Base-by-base conservation (phyloP, 805 yeast species). In the Starmerella asiatica region DNA sequence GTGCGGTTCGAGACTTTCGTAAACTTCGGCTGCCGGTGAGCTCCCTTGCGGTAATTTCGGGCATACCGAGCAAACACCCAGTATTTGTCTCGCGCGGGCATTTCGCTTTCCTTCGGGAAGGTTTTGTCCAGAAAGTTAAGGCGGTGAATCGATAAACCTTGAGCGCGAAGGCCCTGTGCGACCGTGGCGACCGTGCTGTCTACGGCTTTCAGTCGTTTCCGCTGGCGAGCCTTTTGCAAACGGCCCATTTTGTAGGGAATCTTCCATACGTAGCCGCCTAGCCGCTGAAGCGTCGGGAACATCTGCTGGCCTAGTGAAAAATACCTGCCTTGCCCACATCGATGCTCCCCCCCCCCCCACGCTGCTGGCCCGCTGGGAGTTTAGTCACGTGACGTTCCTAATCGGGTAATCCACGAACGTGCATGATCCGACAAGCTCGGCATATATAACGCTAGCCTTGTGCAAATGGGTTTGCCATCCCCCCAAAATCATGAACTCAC, bases 1-100 rank as follows among this genome's bases (percentile, higher is more conserved):
- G 71, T 75, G 65, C 95, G 76, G 59, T 77, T 70, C 7, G 93
- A 73, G 46, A 74, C 58, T 64, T 78, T 84, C 39, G 96, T 85
- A 93, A 94, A 85, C 57, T 85, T 82, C 17, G 95, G 94, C 49
- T 58, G 59, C 26, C 59, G 49, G 43, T 88, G 97, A 20, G 82
- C 75, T 48, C 86, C 76, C 63, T 85, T 88, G 65, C 97, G 75
- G 62, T 88, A 91, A 17, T 76, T 77, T 53, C 69, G 74, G 12
- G 76, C 70, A 52, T 75, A 75, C 59, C 72, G 79, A 61, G 74
- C 76, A 63, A 81, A 88, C 1, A 84, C 78, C 34, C 93, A 76
- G 62, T 91, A 91, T 61, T 88, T 88, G 62, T 91, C 93, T 47
- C 61, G 67, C 6, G 94, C 68, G 1, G 61, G 54, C 96, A 88